Evolutionary conservation across 768 basidiomycete species (phyloP), one percentile per base, ranked within the genome.

Genomic region (Filobasidium wieringae): DNA sequence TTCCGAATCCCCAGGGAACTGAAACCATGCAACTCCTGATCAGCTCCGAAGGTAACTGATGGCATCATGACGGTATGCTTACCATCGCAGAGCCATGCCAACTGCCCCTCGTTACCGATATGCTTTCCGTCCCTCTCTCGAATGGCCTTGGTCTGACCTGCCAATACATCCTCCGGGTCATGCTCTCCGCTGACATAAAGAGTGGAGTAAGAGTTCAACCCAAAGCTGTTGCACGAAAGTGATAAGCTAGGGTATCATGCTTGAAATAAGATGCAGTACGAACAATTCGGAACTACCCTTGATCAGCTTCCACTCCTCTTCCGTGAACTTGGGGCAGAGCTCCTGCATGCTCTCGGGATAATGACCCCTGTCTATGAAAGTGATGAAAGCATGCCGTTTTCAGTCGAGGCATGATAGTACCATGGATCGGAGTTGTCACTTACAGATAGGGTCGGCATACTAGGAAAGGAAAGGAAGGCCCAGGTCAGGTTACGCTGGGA

Each of bases 311-410:
- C 63, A 55, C 57, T 74, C 68, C 17, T 67, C 69, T 9, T 58
- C 55, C 4, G 68, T 66, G 58, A 72, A 71, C 15, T 61, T 55
- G 0, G 70, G 70, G 4, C 68, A 57, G 29, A 61, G 60, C 30
- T 68, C 55, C 15, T 59, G 55, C 58, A 74, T 64, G 6, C 56
- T 74, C 32, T 68, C 65, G 4, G 86, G 85, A 69, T 86, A 87
- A 53, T 79, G 75, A 2, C 85, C 86, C 22, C 84, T 80, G 72
- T 87, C 84, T 51, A 86, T 80, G 2, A 83, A 81, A 66, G 84
- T n/a, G 12, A 36, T 47, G 15, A 22, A 29, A 36, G 24, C 4
- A 19, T 39, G 17, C 29, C 7, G 5, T 32, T 53, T 31, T 27
- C 51, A 14, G 29, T 5, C 29, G 17, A 33, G 33, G 14, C 51